Percentiles rank a stretch among this genome's conserved stretches.
These are phyloP conservation scores for Penicillium sp. DNA, from an alignment of 2,329 filamentous ascomycete genomes.

Conservation along the genomic window DNA sequence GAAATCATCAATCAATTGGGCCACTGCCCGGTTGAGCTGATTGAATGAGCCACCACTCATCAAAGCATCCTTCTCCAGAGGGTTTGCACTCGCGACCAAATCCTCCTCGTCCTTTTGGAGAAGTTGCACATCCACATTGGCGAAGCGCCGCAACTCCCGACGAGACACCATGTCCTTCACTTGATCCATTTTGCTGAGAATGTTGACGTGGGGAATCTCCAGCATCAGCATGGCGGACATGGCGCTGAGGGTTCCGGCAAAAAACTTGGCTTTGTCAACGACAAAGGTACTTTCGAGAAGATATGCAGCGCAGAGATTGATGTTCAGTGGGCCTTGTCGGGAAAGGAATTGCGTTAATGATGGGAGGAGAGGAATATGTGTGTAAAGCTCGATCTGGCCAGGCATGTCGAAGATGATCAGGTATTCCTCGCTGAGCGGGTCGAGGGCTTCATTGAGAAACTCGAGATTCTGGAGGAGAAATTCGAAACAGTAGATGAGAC, in stretches of 20 bases:
- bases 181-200: conserved; percentile 97
- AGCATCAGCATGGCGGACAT: conserved; percentile 99
- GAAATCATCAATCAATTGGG: conserved; percentile 90
- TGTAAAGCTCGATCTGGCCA: conserved; percentile 97
- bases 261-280: conserved; percentile 95
- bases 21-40: conserved; percentile 83
- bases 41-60: conserved; percentile 84
- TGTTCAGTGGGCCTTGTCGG: conserved; percentile 77
- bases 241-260: conserved; percentile 89
- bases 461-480: conserved; percentile 93
- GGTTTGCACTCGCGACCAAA: conserved; percentile 60
- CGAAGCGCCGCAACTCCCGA: conserved; percentile 84
- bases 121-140: conserved; percentile 81
- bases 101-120: conserved; percentile 69
- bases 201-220: conserved; percentile 94
- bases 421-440: conserved; percentile 88
- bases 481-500: conserved; percentile 94
- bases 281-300: conserved; percentile 95
- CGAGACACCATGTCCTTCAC: conserved; percentile 86
- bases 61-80: conserved; percentile 67
- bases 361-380: conserved; percentile 90
- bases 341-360: conserved; percentile 80
- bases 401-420: conserved; percentile 99
- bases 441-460: conserved; percentile 83
- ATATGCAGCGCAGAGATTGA: conserved; percentile 91